These are phyloP conservation scores for Miscanthus lutarioriparius DNA, from an alignment of 176 grass and related monocot genomes.

Conservation along the genomic window DNA sequence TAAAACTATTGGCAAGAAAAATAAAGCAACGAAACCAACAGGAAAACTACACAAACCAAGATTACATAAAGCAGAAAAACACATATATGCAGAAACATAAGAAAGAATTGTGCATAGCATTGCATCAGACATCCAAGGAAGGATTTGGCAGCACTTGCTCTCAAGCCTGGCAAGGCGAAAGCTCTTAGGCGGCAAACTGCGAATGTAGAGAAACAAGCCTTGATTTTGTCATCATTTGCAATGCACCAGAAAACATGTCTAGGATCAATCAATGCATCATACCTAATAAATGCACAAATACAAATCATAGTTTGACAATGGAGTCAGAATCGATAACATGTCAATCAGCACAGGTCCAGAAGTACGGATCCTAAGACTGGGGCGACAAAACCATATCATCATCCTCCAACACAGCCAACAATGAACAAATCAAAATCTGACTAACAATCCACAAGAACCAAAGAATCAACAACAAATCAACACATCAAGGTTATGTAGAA, in stretches of 20 bases:
- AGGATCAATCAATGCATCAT: not conserved
- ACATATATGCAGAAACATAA: not conserved
- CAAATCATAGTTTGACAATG: not conserved
- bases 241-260: not conserved
- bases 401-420: not conserved
- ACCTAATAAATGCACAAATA: too few relatives aligned
- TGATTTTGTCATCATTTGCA: constrained; percentile 31
- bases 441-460: too few relatives aligned
- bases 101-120: not conserved
- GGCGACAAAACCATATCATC: not conserved
- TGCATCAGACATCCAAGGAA: constrained; percentile 76
- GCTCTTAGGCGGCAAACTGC: constrained; percentile 62
- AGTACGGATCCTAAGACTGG: not conserved
- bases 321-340: not conserved
- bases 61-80: not conserved
- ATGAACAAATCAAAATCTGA: not conserved
- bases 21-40: not conserved
- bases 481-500: not conserved
- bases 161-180: constrained; percentile 33
- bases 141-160: constrained; percentile 36
- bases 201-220: constrained; percentile 79
- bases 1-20: not conserved
- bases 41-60: not conserved
- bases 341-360: not conserved
- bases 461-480: not conserved